Base-by-base conservation (phyloP, 2,329 filamentous ascomycete genomes). In the Alternaria postmessia region DNA sequence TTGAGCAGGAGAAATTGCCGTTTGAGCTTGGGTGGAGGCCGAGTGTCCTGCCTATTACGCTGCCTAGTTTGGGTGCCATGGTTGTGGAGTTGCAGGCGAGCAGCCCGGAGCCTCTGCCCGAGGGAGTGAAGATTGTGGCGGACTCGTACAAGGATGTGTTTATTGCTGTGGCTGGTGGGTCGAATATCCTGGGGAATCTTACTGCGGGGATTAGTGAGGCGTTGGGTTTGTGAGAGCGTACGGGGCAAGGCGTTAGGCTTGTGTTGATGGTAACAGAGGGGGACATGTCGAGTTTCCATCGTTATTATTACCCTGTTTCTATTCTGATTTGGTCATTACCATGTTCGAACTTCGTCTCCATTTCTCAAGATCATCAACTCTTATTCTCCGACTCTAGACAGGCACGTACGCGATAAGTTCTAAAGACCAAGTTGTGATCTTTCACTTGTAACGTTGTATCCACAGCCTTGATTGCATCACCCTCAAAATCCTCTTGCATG, bases 1-100 rank as follows among this genome's bases (percentile, higher is more conserved):
- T 69, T 16, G 63, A 69, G 55, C 28, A 61, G 22, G 65, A 69
- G 41, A 65, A 54, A 24, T 46, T 69, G 43, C 67, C 67, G 18
- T 64, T 56, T 36, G 51, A 47, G 1, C 18, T 62, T 18, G 67
- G 65, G 0, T 69, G 67, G 67, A 54, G 63, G 24, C 65, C 67
- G 11, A 66, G 65, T 43, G 24, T 44, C 14, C 30, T 39, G 11
- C 63, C 66, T 0, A 63, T 66, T n/a, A 69, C 65, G 7, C 34
- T 69, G 42, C 32, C 24, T 5, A 61, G 46, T 43, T 14, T 66
- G 47, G 67, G 67, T 1, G 38, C n/a, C 3, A 69, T 68, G 67
- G 39, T 66, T 4, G 55, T 49, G 4, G 20, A 62, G 42, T 22
- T 69, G 36, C 44, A 32, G 54, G 52, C 18, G 5, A 36, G 5